Evolutionary conservation across 2,329 filamentous ascomycete genomes (phyloP).

Genomic region (Penicillium verrucosum): DNA sequence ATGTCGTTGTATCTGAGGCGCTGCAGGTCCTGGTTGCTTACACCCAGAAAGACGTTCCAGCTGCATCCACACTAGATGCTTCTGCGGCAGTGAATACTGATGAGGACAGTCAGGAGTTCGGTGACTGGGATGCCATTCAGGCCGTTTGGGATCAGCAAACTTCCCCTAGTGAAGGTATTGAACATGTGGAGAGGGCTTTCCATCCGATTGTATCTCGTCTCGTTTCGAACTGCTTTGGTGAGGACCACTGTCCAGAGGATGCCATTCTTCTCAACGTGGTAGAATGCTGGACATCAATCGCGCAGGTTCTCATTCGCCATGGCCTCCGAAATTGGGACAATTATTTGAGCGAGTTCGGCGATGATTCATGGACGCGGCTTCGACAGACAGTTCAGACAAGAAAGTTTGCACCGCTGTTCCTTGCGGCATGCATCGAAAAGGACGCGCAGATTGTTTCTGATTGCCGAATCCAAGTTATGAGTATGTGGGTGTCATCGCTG

Average conservation of each 20-base stretch:
- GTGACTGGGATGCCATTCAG: constrained; percentile 56
- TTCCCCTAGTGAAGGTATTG: constrained; percentile 25
- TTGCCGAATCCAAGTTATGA: constrained; percentile 50
- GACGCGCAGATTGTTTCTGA: constrained; percentile 43
- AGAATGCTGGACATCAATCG: constrained; percentile 55
- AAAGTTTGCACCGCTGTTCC: constrained; percentile 47
- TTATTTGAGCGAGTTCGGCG: constrained; percentile 55
- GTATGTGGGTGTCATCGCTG: constrained; percentile 53
- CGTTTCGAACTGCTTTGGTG: constrained; percentile 60
- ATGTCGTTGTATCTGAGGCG: constrained; percentile 48
- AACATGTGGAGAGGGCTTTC: constrained; percentile 43
- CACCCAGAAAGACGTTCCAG: constrained; percentile 28
- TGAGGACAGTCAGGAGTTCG: constrained; percentile 65
- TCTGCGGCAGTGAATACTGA: constrained; percentile 33
- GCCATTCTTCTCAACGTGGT: constrained; percentile 50
- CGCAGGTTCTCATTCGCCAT: constrained; percentile 47
- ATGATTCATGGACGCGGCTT: constrained; percentile 49
- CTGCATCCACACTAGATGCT: constrained; percentile 20
- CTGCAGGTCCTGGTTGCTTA: constrained; percentile 50
- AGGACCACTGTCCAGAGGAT: constrained; percentile 55
- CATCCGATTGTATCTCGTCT: constrained; percentile 52
- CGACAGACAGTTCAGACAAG: constrained; percentile 47
- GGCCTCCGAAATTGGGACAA: constrained; percentile 52
- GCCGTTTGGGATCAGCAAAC: constrained; percentile 39
- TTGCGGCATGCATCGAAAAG: constrained; percentile 45